Conservation (phyloP, 192 early-diverging fungal species). For the Linnemannia schmuckeri region DNA sequence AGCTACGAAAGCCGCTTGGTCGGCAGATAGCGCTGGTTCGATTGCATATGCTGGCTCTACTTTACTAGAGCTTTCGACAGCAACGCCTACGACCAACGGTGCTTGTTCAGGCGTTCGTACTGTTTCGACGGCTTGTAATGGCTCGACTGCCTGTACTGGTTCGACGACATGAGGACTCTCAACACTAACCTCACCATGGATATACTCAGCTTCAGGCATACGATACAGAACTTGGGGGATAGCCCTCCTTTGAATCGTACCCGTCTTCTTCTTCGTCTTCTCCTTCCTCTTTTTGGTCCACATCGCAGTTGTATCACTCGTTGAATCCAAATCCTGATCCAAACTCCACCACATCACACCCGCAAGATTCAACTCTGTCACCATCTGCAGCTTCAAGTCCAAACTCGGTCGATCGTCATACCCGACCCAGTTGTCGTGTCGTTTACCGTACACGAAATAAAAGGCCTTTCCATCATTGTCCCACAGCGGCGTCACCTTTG, state of each 20-base stretch:
- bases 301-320: constrained; percentile 13
- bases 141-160: neutral
- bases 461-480: constrained; percentile 32
- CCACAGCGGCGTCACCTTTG: constrained; percentile 16
- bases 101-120: neutral
- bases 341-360: constrained; percentile 55
- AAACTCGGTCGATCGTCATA: constrained; percentile 48
- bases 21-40: neutral
- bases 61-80: neutral
- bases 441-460: constrained; percentile 43
- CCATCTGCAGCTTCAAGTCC: constrained; percentile 40
- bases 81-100: neutral
- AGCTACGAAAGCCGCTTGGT: neutral
- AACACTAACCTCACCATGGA: neutral
- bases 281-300: neutral
- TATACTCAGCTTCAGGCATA: neutral
- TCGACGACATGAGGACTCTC: neutral
- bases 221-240: neutral
- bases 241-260: neutral
- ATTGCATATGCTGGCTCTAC: neutral
- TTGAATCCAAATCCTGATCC: constrained; percentile 41
- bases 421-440: constrained; percentile 33
- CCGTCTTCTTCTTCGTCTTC: neutral
- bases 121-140: neutral
- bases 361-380: constrained; percentile 31